Conservation (phyloP, 2,329 filamentous ascomycete genomes). For the Mollisia scopiformis region DNA sequence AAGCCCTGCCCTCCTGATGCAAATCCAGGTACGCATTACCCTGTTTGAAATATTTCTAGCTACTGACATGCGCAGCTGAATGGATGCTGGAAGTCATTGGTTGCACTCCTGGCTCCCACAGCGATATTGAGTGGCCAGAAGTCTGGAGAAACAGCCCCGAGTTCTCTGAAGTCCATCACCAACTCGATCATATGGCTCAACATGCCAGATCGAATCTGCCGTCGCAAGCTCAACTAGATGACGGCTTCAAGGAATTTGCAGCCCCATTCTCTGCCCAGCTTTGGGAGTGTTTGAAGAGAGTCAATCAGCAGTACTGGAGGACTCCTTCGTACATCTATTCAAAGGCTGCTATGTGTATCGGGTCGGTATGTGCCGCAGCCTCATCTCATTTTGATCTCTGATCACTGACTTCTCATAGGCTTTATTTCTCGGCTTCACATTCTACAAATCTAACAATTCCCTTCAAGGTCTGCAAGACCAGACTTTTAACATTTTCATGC, state of each 20-base stretch:
- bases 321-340: conserved; percentile 57
- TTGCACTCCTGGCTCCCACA: conserved; percentile 59
- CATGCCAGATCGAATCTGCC: conserved; percentile 21
- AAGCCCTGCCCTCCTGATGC: conserved; percentile 63
- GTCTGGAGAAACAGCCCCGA: conserved; percentile 60
- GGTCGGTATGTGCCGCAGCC: conserved; percentile 54
- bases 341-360: conserved; percentile 25
- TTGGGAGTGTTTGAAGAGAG: conserved; percentile 54
- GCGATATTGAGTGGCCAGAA: conserved; percentile 63
- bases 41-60: not conserved
- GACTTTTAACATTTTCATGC: conserved; percentile 78
- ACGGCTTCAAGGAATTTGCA: conserved; percentile 63
- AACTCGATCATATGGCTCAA: conserved; percentile 57
- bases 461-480: conserved; percentile 69
- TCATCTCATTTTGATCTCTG: conserved; percentile 30
- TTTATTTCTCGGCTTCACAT: conserved; percentile 70
- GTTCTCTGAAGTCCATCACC: conserved; percentile 38
- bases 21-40: conserved; percentile 54
- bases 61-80: conserved; percentile 53
- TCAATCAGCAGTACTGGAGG: conserved; percentile 68
- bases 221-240: not conserved
- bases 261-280: conserved; percentile 60
- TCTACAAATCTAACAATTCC: conserved; percentile 62
- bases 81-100: conserved; percentile 72
- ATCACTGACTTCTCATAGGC: conserved; percentile 39